Percentiles rank a stretch among this genome's conserved stretches.
Conservation (phyloP, 257 asterid genomes). For the Salvia miltiorrhiza region DNA sequence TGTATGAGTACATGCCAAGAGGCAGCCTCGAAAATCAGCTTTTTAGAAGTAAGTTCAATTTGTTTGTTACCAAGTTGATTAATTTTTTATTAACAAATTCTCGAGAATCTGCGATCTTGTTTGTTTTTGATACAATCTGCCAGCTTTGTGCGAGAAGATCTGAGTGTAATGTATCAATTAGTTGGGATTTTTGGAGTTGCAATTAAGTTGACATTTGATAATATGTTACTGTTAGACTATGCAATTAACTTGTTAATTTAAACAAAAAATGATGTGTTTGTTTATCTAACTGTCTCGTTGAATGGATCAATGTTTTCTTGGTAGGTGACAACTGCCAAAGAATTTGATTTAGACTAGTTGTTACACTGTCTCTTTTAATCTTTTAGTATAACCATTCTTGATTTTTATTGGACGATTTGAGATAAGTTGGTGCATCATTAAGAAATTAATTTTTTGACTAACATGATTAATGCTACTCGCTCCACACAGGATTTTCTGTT, state of each 20-base stretch:
- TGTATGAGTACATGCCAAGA: slow-evolving; percentile 89
- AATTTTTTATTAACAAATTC: too few relatives aligned
- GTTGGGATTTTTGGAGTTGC: not conserved
- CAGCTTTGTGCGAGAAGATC: not conserved
- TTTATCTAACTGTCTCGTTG: slow-evolving; percentile 18
- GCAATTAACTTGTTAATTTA: slow-evolving; percentile 13
- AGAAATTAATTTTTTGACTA: too few relatives aligned
- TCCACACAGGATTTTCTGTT: slow-evolving; percentile 61
- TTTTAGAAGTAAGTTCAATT: slow-evolving; percentile 62
- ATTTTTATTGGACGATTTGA: slow-evolving; percentile 14
- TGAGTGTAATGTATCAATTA: slow-evolving; percentile 12
- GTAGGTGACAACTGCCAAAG: slow-evolving; percentile 26
- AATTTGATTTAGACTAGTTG: slow-evolving; percentile 13
- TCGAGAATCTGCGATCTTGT: not conserved
- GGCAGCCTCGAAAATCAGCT: slow-evolving; percentile 96
- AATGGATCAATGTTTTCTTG: slow-evolving; percentile 29
- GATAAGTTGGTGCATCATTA: slow-evolving; percentile 18
- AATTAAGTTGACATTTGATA: slow-evolving; percentile 30
- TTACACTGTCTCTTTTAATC: not conserved
- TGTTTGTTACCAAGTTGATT: too few relatives aligned
- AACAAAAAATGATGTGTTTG: not conserved
- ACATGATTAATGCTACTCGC: not conserved
- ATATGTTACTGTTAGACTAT: too few relatives aligned
- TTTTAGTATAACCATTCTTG: not conserved
- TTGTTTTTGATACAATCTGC: not conserved